A percentile compares a stretch with the other conserved stretches of the same genome.
phyloP scores from a whole-genome alignment of 345 rosid species.

The Rhizophora apiculata region DNA sequence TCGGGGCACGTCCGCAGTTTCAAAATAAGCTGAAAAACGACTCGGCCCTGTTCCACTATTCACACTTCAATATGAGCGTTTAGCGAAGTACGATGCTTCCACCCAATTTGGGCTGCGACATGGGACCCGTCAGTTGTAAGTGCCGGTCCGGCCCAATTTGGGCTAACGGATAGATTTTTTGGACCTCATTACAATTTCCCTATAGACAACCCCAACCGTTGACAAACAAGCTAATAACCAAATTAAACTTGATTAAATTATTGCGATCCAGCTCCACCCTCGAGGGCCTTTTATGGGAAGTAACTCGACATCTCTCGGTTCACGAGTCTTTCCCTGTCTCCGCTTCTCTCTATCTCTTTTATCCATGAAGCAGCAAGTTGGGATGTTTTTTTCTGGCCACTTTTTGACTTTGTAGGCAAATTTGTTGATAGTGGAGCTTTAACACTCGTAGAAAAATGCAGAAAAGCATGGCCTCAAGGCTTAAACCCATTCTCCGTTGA shows the following conservation, averaged over 20 bases:
- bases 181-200: too few relatives aligned
- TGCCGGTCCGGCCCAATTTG: too few relatives aligned
- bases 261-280: not conserved
- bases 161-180: too few relatives aligned
- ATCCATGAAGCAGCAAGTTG: conserved; percentile 29
- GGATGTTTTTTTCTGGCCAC: conserved; percentile 31
- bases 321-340: conserved; percentile 29
- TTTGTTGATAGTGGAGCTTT: conserved; percentile 40
- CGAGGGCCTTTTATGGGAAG: not conserved
- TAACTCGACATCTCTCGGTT: conserved; percentile 27
- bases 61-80: conserved; percentile 54
- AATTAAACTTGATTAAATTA: conserved; percentile 11
- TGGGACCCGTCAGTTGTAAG: too few relatives aligned
- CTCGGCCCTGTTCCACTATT: conserved; percentile 56
- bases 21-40: conserved; percentile 45
- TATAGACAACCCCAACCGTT: too few relatives aligned
- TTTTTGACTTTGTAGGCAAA: conserved; percentile 39
- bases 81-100: conserved; percentile 55
- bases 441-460: conserved; percentile 19
- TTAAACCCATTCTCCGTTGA: conserved; percentile 25
- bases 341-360: conserved; percentile 11
- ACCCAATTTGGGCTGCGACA: conserved; percentile 50
- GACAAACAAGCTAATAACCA: not conserved
- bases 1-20: conserved; percentile 53
- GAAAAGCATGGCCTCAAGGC: conserved; percentile 17